These are phyloP conservation scores for Acephala macrosclerotiorum DNA, from an alignment of 2,329 filamentous ascomycete genomes.

Conservation along the genomic window DNA sequence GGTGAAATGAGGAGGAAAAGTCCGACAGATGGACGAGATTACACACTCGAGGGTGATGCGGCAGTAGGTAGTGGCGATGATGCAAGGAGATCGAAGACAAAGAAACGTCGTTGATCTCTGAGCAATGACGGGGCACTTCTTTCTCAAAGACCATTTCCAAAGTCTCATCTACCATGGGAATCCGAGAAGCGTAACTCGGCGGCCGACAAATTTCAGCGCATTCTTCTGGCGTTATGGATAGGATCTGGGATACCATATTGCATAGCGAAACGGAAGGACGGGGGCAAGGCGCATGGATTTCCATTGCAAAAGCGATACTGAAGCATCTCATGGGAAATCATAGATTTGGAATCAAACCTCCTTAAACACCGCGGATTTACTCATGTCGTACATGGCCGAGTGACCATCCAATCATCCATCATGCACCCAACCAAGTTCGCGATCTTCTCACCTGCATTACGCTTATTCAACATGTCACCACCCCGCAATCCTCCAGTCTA, in stretches of 20 bases:
- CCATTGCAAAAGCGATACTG: neutral
- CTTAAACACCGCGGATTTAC: neutral
- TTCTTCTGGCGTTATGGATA: neutral
- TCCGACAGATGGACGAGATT: conserved; percentile 75
- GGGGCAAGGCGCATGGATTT: neutral
- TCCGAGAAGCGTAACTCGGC: too few species aligned
- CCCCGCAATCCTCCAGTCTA: neutral
- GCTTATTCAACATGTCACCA: neutral
- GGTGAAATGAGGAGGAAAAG: conserved; percentile 91
- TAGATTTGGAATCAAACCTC: neutral
- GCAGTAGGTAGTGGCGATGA: conserved; percentile 51
- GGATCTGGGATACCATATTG: conserved; percentile 10
- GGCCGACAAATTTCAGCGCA: neutral
- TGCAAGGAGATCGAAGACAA: conserved; percentile 34
- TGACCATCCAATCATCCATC: neutral
- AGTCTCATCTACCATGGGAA: neutral
- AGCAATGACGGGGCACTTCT: conserved; percentile 7
- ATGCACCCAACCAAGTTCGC: neutral
- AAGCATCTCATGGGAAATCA: neutral
- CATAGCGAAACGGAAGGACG: neutral
- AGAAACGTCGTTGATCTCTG: conserved; percentile 32
- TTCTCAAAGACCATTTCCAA: neutral
- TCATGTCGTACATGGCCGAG: neutral
- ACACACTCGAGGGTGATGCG: conserved; percentile 62
- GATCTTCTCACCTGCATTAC: conserved; percentile 1